Evolutionary conservation across 148 eudicot genomes (phyloP).

Genomic region (Diospyros lotus): DNA sequence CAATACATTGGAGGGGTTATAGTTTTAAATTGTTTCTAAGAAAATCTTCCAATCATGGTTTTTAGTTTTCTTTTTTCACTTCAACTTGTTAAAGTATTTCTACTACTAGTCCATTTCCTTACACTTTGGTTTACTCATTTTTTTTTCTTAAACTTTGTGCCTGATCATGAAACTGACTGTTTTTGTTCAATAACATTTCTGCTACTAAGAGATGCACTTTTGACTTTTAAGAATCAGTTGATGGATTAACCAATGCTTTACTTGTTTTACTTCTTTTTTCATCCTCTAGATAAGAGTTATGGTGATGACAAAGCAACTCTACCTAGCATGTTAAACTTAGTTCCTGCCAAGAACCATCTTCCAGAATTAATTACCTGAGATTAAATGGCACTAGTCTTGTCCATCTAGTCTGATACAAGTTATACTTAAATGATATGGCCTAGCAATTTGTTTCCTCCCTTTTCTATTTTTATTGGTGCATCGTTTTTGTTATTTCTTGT

Average conservation of each 20-base stretch:
- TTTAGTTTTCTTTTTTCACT: background rate
- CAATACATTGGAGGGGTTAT: background rate
- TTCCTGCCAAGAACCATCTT: background rate
- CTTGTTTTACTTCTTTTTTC: background rate
- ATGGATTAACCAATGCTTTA: background rate
- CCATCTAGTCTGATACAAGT: background rate
- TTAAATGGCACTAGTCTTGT: background rate
- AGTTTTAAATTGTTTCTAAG: background rate
- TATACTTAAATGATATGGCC: background rate
- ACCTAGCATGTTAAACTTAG: background rate
- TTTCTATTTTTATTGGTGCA: background rate
- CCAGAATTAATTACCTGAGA: background rate
- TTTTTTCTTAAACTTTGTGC: background rate
- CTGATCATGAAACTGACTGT: background rate
- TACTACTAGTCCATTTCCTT: background rate
- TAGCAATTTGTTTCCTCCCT: background rate
- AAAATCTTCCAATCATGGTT: background rate
- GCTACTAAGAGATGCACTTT: background rate
- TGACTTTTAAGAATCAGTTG: slow-evolving; percentile 7
- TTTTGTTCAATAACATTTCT: background rate
- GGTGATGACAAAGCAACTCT: background rate
- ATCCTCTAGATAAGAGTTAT: background rate
- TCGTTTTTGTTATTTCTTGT: background rate
- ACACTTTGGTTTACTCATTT: background rate
- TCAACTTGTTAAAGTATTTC: background rate